Evolutionary conservation across 495 filamentous ascomycete genomes (phyloP).

Genomic region (Neurospora sp.): DNA sequence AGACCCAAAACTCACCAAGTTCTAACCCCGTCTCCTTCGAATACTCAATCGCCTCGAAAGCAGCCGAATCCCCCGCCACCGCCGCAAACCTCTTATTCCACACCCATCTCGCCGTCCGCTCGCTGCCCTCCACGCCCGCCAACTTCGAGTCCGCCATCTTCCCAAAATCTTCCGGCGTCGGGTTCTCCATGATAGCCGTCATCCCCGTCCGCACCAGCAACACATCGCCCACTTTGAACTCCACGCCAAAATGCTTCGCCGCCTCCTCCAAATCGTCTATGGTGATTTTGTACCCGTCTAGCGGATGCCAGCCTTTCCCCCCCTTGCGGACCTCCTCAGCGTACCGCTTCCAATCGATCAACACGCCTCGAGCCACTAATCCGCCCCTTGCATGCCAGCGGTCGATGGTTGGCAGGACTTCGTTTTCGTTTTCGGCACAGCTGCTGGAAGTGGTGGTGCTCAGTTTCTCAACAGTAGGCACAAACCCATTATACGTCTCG

Average conservation of each 20-base stretch:
- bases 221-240: constrained; percentile 51
- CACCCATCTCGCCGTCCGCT: constrained; percentile 47
- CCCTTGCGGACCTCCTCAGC: constrained; percentile 32
- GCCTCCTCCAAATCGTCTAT: constrained; percentile 47
- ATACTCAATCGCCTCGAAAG: constrained; percentile 35
- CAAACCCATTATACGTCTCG: constrained; percentile 44
- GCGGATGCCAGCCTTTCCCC: constrained; percentile 42
- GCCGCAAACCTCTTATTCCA: constrained; percentile 47
- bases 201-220: constrained; percentile 60
- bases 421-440: constrained; percentile 7
- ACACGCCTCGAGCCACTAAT: constrained; percentile 46
- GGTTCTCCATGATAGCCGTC: constrained; percentile 44
- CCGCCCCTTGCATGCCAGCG: constrained; percentile 38
- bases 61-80: constrained; percentile 40
- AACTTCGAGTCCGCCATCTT: constrained; percentile 20
- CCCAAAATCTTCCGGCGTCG: constrained; percentile 37
- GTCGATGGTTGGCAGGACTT: constrained; percentile 22
- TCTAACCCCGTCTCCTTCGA: constrained; percentile 17
- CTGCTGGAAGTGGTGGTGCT: too few species aligned
- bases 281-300: constrained; percentile 51
- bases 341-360: constrained; percentile 44
- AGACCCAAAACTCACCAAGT: constrained; percentile 22
- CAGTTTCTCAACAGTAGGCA: constrained; percentile 17
- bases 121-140: constrained; percentile 37
- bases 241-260: constrained; percentile 45